These are phyloP conservation scores for Corchorus olitorius DNA, from an alignment of 345 rosid genomes.

Conservation along the genomic window DNA sequence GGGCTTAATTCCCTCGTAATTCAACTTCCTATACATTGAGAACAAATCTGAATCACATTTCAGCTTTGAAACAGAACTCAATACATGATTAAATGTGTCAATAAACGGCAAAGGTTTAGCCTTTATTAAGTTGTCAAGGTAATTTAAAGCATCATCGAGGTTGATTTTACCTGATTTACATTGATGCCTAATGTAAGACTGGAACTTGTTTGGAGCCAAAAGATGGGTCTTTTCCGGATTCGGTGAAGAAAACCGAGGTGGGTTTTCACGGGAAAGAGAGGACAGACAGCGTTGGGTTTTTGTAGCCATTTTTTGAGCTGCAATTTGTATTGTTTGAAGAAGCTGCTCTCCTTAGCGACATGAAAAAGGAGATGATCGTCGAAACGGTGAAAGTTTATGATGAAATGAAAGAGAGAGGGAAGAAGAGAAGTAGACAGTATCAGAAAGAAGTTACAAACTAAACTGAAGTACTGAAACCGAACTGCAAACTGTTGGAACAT, in stretches of 20 bases:
- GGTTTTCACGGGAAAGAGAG: neutral
- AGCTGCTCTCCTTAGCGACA: neutral
- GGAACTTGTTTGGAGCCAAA: neutral
- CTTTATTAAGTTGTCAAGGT: slow-evolving; percentile 17
- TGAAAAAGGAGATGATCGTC: neutral
- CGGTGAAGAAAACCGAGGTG: neutral
- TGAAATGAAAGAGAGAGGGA: neutral
- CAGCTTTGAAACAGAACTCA: slow-evolving; percentile 15
- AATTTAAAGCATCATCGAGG: slow-evolving; percentile 15
- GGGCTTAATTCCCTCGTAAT: slow-evolving; percentile 12
- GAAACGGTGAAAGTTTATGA: neutral
- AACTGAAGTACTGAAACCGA: too few species aligned
- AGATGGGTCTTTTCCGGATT: neutral
- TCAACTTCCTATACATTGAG: slow-evolving; percentile 6
- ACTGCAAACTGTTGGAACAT: too few species aligned
- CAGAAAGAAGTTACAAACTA: too few species aligned
- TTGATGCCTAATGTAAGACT: slow-evolving; percentile 16
- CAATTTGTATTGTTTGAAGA: neutral
- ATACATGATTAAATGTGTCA: slow-evolving; percentile 23
- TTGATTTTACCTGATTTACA: slow-evolving; percentile 26
- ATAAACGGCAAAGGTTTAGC: slow-evolving; percentile 23
- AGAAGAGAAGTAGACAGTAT: too few species aligned
- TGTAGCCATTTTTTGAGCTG: neutral
- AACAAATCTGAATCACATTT: neutral
- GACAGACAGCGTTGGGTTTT: too few species aligned